Percentiles rank a stretch among this genome's conserved stretches.
Conservation (phyloP, 257 asterid genomes). For the Penstemon davidsonii region DNA sequence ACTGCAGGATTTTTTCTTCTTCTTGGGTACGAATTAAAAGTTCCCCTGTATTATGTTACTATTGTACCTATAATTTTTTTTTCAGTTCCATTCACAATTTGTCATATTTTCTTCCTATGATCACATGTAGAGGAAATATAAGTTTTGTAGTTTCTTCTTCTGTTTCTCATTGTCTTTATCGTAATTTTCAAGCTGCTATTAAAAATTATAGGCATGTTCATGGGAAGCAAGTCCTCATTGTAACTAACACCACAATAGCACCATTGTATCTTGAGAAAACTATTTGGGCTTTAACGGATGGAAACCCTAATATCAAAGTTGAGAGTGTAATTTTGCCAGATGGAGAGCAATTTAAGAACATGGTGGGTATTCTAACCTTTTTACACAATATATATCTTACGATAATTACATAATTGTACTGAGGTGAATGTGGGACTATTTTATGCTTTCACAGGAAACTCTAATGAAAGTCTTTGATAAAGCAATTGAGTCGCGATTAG, state of each 20-base stretch:
- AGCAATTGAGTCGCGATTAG: conserved; percentile 91
- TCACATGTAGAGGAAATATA: not conserved
- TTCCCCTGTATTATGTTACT: not conserved
- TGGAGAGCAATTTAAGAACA: conserved; percentile 87
- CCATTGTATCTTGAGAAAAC: conserved; percentile 87
- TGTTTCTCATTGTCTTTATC: conserved; percentile 12
- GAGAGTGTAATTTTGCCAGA: conserved; percentile 93
- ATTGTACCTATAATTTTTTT: not conserved
- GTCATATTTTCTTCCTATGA: conserved; percentile 6
- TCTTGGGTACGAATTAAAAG: not conserved
- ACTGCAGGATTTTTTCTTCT: not conserved
- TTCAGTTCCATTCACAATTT: not conserved
- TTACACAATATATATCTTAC: conserved; percentile 8
- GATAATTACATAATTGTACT: conserved; percentile 14
- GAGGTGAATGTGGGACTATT: conserved; percentile 19
- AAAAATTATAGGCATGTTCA: conserved; percentile 72
- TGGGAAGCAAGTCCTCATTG: conserved; percentile 94
- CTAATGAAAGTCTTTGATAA: conserved; percentile 93
- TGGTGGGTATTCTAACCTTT: conserved; percentile 53
- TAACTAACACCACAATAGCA: conserved; percentile 87
- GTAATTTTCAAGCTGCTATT: conserved; percentile 23
- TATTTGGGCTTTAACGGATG: conserved; percentile 72
- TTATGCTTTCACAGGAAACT: conserved; percentile 59
- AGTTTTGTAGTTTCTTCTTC: conserved; percentile 2
- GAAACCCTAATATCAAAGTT: conserved; percentile 74